Conservation (phyloP, 345 rosid genomes). For the Lepidium didymum region DNA sequence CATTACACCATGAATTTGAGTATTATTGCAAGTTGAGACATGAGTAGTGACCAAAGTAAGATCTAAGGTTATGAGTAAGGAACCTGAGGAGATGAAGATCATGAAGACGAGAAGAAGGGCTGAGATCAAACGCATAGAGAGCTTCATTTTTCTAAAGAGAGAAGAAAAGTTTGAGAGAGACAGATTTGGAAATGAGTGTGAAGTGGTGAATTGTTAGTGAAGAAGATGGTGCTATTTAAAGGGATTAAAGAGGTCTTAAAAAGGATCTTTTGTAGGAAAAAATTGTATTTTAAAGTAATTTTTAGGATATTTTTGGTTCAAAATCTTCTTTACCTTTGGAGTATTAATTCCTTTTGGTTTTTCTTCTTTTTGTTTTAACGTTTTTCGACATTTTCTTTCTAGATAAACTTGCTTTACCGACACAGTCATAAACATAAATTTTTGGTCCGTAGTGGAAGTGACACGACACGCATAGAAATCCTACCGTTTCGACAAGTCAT, state of each 20-base stretch:
- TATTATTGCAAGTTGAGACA: neutral
- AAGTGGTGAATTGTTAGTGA: neutral
- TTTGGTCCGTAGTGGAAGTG: conserved; percentile 9
- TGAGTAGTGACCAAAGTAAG: neutral
- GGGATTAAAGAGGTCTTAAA: neutral
- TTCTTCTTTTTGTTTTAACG: neutral
- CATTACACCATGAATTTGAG: too few species aligned
- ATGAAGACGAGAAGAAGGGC: conserved; percentile 17
- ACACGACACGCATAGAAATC: neutral
- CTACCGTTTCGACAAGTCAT: neutral
- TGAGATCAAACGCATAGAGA: conserved; percentile 29
- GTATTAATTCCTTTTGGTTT: neutral
- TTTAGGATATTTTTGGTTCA: neutral
- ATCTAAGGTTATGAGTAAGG: neutral
- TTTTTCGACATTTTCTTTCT: neutral
- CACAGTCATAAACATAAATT: neutral
- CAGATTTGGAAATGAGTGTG: neutral
- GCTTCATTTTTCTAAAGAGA: conserved; percentile 19
- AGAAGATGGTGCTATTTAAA: conserved; percentile 13
- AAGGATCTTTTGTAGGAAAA: too few species aligned
- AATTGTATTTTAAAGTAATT: neutral
- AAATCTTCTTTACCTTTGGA: neutral
- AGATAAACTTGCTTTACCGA: conserved; percentile 16
- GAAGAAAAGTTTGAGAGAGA: neutral
- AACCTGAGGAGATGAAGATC: conserved; percentile 30